These are phyloP conservation scores for Boechera retrofracta DNA, from an alignment of 345 rosid genomes.

Conservation along the genomic window DNA sequence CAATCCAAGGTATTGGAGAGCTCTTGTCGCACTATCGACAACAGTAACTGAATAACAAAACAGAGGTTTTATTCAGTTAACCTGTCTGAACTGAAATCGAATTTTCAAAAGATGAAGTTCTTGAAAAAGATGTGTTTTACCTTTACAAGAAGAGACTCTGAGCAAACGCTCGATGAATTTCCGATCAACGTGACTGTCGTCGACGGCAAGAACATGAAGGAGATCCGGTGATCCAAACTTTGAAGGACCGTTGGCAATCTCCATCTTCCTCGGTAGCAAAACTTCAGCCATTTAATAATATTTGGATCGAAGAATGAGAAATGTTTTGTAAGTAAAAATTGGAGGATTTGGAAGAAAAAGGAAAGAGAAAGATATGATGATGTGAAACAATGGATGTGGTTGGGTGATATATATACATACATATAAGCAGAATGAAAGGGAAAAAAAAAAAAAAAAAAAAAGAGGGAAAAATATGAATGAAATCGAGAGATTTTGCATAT, in stretches of 20 bases:
- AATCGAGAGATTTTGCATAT: conserved; percentile 46
- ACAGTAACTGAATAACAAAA: conserved; percentile 63
- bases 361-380: not conserved
- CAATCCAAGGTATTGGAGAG: conserved; percentile 77
- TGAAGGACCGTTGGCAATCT: conserved; percentile 31
- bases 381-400: conserved; percentile 17
- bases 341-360: not conserved
- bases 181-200: conserved; percentile 86
- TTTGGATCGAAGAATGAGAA: conserved; percentile 20
- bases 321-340: not conserved
- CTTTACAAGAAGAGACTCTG: conserved; percentile 79
- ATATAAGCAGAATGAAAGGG: not conserved
- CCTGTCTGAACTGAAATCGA: not conserved
- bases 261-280: conserved; percentile 40
- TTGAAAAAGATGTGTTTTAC: conserved; percentile 36
- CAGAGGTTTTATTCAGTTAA: not conserved
- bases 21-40: conserved; percentile 79
- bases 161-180: conserved; percentile 85
- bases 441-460: not conserved
- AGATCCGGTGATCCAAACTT: conserved; percentile 33
- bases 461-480: conserved; percentile 37
- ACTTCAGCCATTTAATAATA: conserved; percentile 43
- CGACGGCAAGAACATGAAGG: conserved; percentile 92
- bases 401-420: not conserved
- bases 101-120: not conserved